Evolutionary conservation across 306 rosid genomes (phyloP), one percentile per base, ranked within the genome.

Genomic region (Sindora glabra): DNA sequence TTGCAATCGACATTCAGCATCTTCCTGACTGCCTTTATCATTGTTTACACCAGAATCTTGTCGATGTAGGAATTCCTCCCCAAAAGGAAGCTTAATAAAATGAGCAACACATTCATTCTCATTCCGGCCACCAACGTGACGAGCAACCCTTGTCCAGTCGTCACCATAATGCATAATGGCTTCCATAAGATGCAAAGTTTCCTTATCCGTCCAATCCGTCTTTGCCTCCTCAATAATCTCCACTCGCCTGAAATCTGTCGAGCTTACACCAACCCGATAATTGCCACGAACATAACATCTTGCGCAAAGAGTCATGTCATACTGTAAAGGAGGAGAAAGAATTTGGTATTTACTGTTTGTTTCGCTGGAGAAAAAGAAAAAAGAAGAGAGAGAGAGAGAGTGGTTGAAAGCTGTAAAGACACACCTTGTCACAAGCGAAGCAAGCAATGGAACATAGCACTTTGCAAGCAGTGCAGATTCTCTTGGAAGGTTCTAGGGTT

Each of bases 281-380:
- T 86, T 92, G 17, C 96, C 95, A 2, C 96, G 96, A 51, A 92
- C 96, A 70, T 81, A 92, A 74, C 99, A 92, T 69, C 95, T 81
- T 48, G 99, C 99, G 75, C 99, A 92, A 6, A 92, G 83, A 42
- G 95, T 92, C 87, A 78, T 75, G 58, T 80, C 81, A 72, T 86
- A 71, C 99, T 92, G 81, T 26, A 26, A 34, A 56, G 48, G 40
- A 56, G 56, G 14, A 59, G 19, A 26, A 30, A 42, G 26, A 44
- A 22, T 66, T 37, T 24, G 19, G n/a, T 49, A 45, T 38, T 42
- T 27, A 45, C 8, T 24, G 5, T 40, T 38, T 10, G n/a, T n/a
- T n/a, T n/a, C n/a, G n/a, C n/a, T n/a, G n/a, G n/a, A n/a, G n/a
- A n/a, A n/a, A n/a, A n/a, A n/a, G 19, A 30, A 13, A 0, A 6